Conservation (phyloP, 495 filamentous ascomycete species). For the Xylaria flabelliformis region DNA sequence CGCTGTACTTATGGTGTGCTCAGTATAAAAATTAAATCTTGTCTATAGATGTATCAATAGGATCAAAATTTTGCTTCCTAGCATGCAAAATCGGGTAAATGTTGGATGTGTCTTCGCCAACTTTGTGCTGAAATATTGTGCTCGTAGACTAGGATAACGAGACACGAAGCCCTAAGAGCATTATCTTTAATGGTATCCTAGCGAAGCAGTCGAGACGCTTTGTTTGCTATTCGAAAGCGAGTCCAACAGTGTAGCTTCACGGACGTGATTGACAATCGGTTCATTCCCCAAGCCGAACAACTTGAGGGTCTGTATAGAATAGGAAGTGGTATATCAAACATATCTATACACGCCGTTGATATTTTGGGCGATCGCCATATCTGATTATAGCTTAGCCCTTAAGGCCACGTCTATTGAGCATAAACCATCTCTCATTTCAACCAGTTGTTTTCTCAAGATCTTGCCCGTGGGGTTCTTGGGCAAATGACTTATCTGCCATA, state of each 20-base stretch:
- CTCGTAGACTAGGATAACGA: background rate
- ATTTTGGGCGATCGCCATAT: background rate
- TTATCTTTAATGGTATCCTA: background rate
- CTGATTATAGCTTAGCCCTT: slow-evolving; percentile 31
- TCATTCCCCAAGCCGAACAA: background rate
- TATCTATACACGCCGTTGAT: slow-evolving; percentile 5
- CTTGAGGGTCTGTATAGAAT: background rate
- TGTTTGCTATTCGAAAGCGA: background rate
- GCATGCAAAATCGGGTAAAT: background rate
- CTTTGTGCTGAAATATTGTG: background rate
- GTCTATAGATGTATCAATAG: slow-evolving; percentile 17
- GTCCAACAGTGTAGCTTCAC: background rate
- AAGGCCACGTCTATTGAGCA: slow-evolving; percentile 29
- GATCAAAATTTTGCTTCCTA: background rate
- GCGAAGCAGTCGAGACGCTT: background rate
- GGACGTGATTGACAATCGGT: background rate
- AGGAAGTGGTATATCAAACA: background rate
- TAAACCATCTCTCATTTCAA: slow-evolving; percentile 33
- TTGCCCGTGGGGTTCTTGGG: slow-evolving; percentile 48
- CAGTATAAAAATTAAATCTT: background rate
- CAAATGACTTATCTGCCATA: slow-evolving; percentile 40
- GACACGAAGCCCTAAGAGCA: background rate
- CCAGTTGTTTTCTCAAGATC: slow-evolving; percentile 43
- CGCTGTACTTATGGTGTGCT: background rate
- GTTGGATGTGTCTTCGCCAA: background rate